A percentile compares a stretch with the other conserved stretches of the same genome.
Evolutionary conservation across 225 moss, liverwort and hornwort genomes (phyloP).

Genomic region (Pseudisothecium myosuroides): DNA sequence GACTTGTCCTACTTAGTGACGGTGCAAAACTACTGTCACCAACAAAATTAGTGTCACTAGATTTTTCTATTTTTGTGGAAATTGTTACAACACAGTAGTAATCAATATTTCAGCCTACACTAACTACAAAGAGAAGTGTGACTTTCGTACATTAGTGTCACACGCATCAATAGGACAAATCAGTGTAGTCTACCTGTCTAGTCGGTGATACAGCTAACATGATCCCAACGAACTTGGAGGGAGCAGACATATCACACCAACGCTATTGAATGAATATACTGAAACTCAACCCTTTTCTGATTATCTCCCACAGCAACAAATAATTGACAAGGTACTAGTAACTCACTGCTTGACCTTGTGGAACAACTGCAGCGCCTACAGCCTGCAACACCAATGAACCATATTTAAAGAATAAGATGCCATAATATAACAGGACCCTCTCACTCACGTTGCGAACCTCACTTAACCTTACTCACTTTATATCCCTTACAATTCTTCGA

Average conservation of each 20-base stretch:
- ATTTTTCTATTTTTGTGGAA: background rate
- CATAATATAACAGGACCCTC: background rate
- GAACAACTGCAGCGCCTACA: background rate
- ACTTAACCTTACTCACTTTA: background rate
- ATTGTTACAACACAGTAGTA: background rate
- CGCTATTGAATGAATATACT: background rate
- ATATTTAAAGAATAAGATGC: background rate
- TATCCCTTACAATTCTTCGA: background rate
- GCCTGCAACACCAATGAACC: background rate
- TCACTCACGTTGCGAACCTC: background rate
- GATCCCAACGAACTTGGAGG: background rate
- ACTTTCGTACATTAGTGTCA: background rate
- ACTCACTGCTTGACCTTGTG: slow-evolving; percentile 10
- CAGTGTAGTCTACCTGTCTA: background rate
- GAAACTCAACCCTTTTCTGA: background rate
- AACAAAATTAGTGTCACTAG: background rate
- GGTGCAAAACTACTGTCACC: background rate
- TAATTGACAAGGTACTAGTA: background rate
- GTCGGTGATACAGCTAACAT: background rate
- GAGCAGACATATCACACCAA: background rate
- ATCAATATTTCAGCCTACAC: background rate
- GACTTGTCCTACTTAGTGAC: background rate
- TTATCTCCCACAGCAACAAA: background rate
- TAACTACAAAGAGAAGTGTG: background rate
- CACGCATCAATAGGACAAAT: background rate